Base-by-base conservation (phyloP, 148 eudicot species). In the Rhododendron mucronatum region DNA sequence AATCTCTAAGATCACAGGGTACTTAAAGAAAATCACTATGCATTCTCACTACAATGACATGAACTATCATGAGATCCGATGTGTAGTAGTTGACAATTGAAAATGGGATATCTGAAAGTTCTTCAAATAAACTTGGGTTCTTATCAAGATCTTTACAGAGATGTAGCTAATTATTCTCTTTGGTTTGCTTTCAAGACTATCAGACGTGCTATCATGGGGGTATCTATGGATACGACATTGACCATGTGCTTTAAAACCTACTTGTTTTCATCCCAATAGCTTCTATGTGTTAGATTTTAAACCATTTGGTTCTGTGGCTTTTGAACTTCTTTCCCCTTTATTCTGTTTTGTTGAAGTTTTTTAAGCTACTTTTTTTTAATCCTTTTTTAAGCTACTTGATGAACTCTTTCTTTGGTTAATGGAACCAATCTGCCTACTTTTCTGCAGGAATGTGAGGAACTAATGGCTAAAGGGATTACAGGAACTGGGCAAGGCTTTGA, bases 401-500 rank as follows among this genome's bases (percentile, higher is more conserved):
- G 14, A 3, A 21, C 15, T n/a, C 14, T 79, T 79, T 79, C 7
- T 23, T 28, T 47, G 30, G 26, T n/a, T 13, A 79, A 44, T 5
- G 5, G 50, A 11, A 12, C 47, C 23, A 75, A 75, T 73, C 79
- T 26, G 23, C 74, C 50, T 74, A 6, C 30, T 65, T 71, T 53
- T 90, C 33, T 83, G 80, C 86, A 91, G 93, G 93, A 88, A 86
- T 92, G 91, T 78, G 90, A 90, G 84, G 92, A 87, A 74, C 86
- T 92, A 44, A 90, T 89, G 88, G 90, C 88, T 39, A 89, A 88
- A 65, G 92, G 92, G 74, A 89, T 92, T 44, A 78, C 89, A 82
- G 93, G 93, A 61, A 88, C 88, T 12, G 93, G 91, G 80, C 88
- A 89, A 87, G 93, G 93, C 53, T 92, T 92, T 71, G 92, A 92